Conservation (phyloP, 331 rosid species). For the Stylosanthes scabra region DNA sequence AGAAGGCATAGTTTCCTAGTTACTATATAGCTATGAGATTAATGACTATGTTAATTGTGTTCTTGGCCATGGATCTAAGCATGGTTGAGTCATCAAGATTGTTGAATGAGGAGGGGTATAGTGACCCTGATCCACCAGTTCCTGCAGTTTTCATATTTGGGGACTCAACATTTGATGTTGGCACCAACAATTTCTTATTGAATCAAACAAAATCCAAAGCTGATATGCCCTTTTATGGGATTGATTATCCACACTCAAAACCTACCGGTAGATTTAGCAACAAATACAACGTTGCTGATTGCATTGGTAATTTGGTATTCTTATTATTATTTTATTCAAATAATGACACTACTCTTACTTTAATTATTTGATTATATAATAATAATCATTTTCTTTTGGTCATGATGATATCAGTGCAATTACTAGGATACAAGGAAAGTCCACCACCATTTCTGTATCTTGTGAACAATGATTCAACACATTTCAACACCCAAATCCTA, state of each 20-base stretch:
- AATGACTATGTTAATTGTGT: too few relatives aligned
- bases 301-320: slow-evolving; percentile 23
- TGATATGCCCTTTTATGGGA: slow-evolving; percentile 23
- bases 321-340: too few relatives aligned
- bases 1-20: too few relatives aligned
- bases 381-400: neutral
- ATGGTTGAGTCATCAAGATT: too few relatives aligned
- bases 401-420: slow-evolving; percentile 2
- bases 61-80: too few relatives aligned
- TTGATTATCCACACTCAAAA: slow-evolving; percentile 26
- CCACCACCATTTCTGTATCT: slow-evolving; percentile 30
- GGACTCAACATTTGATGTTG: slow-evolving; percentile 40
- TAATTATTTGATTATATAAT: too few relatives aligned
- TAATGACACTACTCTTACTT: too few relatives aligned
- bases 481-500: slow-evolving; percentile 24
- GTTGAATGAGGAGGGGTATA: neutral
- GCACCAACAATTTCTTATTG: slow-evolving; percentile 33
- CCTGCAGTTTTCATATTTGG: slow-evolving; percentile 38
- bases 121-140: neutral
- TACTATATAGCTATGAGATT: too few relatives aligned
- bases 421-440: slow-evolving; percentile 27
- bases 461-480: neutral
- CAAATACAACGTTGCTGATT: slow-evolving; percentile 34
- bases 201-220: slow-evolving; percentile 12
- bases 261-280: slow-evolving; percentile 43